These are phyloP conservation scores for Mesotaenium endlicherianum DNA, from an alignment of 139 green algal genomes.

Conservation along the genomic window DNA sequence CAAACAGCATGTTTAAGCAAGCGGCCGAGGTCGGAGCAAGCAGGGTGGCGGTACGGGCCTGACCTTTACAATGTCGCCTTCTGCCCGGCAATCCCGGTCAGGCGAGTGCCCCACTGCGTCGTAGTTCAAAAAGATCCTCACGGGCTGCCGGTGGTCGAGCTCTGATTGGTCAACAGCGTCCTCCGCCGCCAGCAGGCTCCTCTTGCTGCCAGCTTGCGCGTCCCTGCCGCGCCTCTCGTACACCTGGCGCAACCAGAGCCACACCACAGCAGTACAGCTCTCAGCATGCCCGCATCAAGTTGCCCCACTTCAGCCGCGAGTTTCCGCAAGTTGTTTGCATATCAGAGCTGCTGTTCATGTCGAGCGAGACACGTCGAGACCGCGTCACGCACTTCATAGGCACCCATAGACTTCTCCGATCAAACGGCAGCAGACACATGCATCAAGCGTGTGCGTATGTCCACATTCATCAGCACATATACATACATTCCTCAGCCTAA, in stretches of 20 bases:
- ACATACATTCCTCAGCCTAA: too few relatives aligned
- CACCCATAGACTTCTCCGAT: too few relatives aligned
- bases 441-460: too few relatives aligned
- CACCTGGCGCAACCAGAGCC: not conserved
- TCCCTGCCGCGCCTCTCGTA: not conserved
- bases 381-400: too few relatives aligned
- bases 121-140: conserved; percentile 20
- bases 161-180: not conserved
- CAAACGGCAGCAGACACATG: too few relatives aligned
- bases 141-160: conserved; percentile 4
- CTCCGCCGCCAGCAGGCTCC: not conserved
- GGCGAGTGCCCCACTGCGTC: conserved; percentile 2
- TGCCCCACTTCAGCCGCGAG: not conserved
- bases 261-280: not conserved
- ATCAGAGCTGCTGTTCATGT: too few relatives aligned
- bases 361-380: too few relatives aligned
- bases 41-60: not conserved
- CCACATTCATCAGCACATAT: too few relatives aligned
- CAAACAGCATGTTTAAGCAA: too few relatives aligned
- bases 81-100: conserved; percentile 2
- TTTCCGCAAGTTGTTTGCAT: not conserved
- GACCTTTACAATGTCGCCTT: conserved; percentile 18
- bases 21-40: not conserved
- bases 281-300: not conserved
- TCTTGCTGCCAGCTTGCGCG: not conserved